Evolutionary conservation across 371 early-diverging fungal genomes (phyloP).

Genomic region (Rhizomucor pusillus): DNA sequence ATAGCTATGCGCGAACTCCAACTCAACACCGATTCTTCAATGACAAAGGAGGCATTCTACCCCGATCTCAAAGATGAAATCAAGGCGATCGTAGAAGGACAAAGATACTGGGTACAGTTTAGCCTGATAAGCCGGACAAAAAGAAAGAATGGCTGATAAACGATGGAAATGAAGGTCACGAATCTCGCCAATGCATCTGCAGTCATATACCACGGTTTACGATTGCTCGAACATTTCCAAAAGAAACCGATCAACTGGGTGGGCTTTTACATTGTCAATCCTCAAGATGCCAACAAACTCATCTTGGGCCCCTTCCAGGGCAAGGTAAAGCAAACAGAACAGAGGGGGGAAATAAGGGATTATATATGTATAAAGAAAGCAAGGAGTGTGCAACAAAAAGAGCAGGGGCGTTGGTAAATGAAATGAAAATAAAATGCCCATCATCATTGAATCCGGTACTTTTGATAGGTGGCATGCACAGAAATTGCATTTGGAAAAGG

Average conservation of each 20-base stretch:
- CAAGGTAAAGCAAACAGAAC: slow-evolving; percentile 38
- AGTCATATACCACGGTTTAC: slow-evolving; percentile 77
- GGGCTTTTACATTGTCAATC: slow-evolving; percentile 80
- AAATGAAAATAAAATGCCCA: too few relatives aligned
- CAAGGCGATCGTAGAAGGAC: slow-evolving; percentile 43
- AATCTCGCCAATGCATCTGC: slow-evolving; percentile 82
- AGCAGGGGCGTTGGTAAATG: too few relatives aligned
- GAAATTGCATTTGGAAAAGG: slow-evolving; percentile 80
- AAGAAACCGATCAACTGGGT: slow-evolving; percentile 87
- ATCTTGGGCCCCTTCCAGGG: slow-evolving; percentile 93
- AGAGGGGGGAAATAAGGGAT: background rate
- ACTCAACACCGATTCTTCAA: background rate
- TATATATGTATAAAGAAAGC: background rate
- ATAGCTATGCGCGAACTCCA: background rate
- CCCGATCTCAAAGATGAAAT: slow-evolving; percentile 39
- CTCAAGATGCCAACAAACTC: slow-evolving; percentile 43
- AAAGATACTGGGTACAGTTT: slow-evolving; percentile 47
- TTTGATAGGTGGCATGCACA: slow-evolving; percentile 73
- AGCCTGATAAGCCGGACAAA: background rate
- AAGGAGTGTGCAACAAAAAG: too few relatives aligned
- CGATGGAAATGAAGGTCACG: slow-evolving; percentile 43
- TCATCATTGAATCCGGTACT: background rate
- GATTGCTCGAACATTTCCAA: slow-evolving; percentile 54
- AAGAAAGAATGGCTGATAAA: background rate
- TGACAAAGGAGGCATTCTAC: slow-evolving; percentile 49